phyloP scores from a whole-genome alignment of 2,329 filamentous ascomycete genomes.

The Stagonosporopsis tanaceti region DNA sequence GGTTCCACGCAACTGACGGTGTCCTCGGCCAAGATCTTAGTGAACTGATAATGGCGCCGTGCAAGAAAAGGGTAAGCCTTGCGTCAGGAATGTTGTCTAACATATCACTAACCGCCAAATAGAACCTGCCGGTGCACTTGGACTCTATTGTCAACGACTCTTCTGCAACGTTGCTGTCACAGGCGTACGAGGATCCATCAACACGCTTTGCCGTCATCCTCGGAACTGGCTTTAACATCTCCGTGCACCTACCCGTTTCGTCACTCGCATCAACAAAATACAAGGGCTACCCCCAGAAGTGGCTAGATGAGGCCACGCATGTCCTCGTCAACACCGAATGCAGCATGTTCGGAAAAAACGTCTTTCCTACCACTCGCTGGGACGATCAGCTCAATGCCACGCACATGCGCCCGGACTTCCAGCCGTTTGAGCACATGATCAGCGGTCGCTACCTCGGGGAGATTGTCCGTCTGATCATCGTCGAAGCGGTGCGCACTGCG shows the following conservation, averaged over 20 bases:
- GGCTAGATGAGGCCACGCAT: constrained; percentile 65
- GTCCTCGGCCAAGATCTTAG: constrained; percentile 67
- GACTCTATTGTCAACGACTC: constrained; percentile 71
- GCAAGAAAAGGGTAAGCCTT: constrained; percentile 55
- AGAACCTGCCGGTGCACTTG: constrained; percentile 64
- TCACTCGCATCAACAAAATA: constrained; percentile 65
- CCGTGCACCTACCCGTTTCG: constrained; percentile 66
- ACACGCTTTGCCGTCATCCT: constrained; percentile 71
- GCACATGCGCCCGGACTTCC: constrained; percentile 68
- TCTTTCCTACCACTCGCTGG: constrained; percentile 68
- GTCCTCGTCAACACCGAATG: constrained; percentile 72
- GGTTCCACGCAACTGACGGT: constrained; percentile 67
- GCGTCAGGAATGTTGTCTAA: not conserved
- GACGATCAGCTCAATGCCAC: constrained; percentile 66
- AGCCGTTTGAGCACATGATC: constrained; percentile 71
- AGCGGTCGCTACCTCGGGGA: constrained; percentile 71
- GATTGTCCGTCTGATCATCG: constrained; percentile 66
- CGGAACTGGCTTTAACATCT: constrained; percentile 71
- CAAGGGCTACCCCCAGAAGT: constrained; percentile 61
- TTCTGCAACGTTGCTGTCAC: constrained; percentile 67
- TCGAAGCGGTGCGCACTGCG: constrained; percentile 65
- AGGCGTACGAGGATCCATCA: constrained; percentile 67
- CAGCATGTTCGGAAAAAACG: constrained; percentile 69
- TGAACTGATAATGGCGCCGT: constrained; percentile 66
- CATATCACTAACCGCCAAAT: constrained; percentile 26